These are phyloP conservation scores for Penicillium maclennaniae DNA, from an alignment of 495 filamentous ascomycete genomes.

Conservation along the genomic window DNA sequence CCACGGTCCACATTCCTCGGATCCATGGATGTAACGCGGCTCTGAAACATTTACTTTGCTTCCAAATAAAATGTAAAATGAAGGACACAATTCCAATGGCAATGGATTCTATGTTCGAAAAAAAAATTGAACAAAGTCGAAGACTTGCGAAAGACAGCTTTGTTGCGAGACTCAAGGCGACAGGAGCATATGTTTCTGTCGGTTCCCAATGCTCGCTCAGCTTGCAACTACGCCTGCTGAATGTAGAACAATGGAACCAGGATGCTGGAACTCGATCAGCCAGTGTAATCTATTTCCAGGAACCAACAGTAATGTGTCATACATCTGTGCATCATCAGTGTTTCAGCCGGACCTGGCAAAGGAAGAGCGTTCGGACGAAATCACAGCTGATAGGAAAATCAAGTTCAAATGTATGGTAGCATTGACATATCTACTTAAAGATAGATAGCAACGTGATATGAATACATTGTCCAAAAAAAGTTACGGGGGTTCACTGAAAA, in stretches of 20 bases:
- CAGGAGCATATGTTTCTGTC: background rate
- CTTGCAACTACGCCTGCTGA: background rate
- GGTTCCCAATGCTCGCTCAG: background rate
- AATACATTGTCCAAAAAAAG: conserved; percentile 28
- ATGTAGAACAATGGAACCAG: background rate
- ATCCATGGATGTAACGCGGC: background rate
- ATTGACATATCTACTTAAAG: conserved; percentile 12
- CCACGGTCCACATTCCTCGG: background rate
- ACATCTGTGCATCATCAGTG: background rate
- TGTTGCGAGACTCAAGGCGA: background rate
- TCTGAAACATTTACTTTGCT: background rate
- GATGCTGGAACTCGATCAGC: background rate
- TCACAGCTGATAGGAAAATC: background rate
- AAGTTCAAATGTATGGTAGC: background rate
- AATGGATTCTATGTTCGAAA: background rate
- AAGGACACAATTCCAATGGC: too few species aligned
- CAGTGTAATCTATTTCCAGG: background rate
- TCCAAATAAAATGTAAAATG: too few species aligned
- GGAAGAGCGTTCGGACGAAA: background rate
- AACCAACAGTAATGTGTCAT: too few species aligned
- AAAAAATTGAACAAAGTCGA: background rate
- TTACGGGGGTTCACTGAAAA: conserved; percentile 28
- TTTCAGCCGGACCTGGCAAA: background rate
- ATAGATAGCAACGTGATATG: conserved; percentile 16
- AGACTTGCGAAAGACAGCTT: background rate